Conservation (phyloP, 1,139 yeast genomes). For the Saccharomyces hybrid region DNA sequence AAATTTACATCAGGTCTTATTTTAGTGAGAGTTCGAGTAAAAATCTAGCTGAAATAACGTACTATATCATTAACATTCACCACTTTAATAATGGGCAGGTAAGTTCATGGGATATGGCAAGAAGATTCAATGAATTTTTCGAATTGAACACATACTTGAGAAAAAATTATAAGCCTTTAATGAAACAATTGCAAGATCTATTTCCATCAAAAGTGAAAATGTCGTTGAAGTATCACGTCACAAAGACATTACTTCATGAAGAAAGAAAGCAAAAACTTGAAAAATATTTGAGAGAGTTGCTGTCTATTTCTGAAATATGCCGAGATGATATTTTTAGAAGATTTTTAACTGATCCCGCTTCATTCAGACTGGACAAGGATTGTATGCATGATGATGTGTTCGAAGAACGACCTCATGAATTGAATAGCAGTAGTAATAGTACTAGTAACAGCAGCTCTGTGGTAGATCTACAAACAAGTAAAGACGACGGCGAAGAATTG, state of each 20-base stretch:
- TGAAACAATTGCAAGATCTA: slow-evolving; percentile 48
- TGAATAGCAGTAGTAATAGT: neutral
- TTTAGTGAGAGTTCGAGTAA: slow-evolving; percentile 42
- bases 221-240: slow-evolving; percentile 47
- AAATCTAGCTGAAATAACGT: slow-evolving; percentile 54
- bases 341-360: slow-evolving; percentile 61
- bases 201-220: slow-evolving; percentile 39
- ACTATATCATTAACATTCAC: slow-evolving; percentile 73
- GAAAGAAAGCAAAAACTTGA: slow-evolving; percentile 56
- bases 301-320: slow-evolving; percentile 63
- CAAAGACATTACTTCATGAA: slow-evolving; percentile 52
- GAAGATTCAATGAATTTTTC: slow-evolving; percentile 80
- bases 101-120: slow-evolving; percentile 85
- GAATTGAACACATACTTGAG: slow-evolving; percentile 61
- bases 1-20: slow-evolving; percentile 58
- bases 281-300: slow-evolving; percentile 49
- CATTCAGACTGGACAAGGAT: slow-evolving; percentile 5
- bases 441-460: neutral
- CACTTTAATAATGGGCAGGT: slow-evolving; percentile 42
- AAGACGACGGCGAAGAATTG: slow-evolving; percentile 22
- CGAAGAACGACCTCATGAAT: neutral
- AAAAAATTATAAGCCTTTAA: slow-evolving; percentile 41
- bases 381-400: neutral
- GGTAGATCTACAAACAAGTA: slow-evolving; percentile 4
- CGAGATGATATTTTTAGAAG: slow-evolving; percentile 62